Percentiles rank a stretch among this genome's conserved stretches.
Evolutionary conservation across 2,329 filamentous ascomycete genomes (phyloP).

Genomic region (Hypoxylon sp.): DNA sequence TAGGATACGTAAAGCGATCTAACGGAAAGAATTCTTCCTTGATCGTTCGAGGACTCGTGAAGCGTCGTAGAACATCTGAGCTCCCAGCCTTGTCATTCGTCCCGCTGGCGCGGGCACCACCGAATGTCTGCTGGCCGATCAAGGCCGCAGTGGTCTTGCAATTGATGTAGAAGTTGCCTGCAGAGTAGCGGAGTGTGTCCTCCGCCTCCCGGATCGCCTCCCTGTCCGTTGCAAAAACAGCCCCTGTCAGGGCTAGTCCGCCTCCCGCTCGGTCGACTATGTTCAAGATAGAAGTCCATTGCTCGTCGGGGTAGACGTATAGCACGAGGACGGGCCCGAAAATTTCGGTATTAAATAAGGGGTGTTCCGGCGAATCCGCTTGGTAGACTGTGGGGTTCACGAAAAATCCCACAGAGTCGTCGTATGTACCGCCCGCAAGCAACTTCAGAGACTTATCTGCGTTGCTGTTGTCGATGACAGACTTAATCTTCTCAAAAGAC

Average conservation of each 20-base stretch:
- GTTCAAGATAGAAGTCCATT: conserved; percentile 57
- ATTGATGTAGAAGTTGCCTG: conserved; percentile 72
- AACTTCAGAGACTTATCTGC: conserved; percentile 4
- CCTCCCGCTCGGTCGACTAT: conserved; percentile 58
- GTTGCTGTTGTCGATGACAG: conserved; percentile 7
- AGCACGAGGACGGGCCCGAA: conserved; percentile 64
- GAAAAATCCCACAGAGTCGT: conserved; percentile 60
- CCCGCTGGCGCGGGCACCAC: conserved; percentile 66
- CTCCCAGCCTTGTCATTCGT: conserved; percentile 72
- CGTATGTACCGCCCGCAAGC: conserved; percentile 59
- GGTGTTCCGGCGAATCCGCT: conserved; percentile 59
- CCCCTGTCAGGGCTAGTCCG: conserved; percentile 63
- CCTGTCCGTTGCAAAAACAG: conserved; percentile 60
- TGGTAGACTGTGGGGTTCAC: conserved; percentile 64
- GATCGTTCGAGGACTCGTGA: conserved; percentile 66
- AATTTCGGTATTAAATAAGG: conserved; percentile 63
- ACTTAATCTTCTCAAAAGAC: conserved; percentile 62
- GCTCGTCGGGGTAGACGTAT: conserved; percentile 64
- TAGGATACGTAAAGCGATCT: conserved; percentile 64
- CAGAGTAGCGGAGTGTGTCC: conserved; percentile 66
- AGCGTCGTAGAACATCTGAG: conserved; percentile 64
- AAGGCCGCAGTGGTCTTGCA: conserved; percentile 65
- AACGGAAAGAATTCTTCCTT: conserved; percentile 64
- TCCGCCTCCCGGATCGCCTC: conserved; percentile 65
- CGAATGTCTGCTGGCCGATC: conserved; percentile 70